These are phyloP conservation scores for Colletotrichum scovillei DNA, from an alignment of 2,329 filamentous ascomycete genomes.

Conservation along the genomic window DNA sequence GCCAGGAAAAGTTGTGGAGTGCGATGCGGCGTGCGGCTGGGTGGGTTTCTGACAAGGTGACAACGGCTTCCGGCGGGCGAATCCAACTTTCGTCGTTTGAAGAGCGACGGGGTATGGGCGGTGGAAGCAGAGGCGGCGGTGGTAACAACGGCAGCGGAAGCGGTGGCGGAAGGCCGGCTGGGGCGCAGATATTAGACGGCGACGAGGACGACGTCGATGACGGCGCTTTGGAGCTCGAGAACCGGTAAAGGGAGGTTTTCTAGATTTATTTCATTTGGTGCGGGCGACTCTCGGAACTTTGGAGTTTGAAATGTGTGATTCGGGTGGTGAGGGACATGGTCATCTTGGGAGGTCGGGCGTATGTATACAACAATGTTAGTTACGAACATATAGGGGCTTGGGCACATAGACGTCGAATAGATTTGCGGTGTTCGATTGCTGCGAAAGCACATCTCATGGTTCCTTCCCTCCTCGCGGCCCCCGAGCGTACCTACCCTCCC, in stretches of 20 bases:
- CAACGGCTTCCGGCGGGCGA: conserved; percentile 64
- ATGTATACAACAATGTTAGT: not conserved
- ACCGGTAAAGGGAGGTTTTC: conserved; percentile 39
- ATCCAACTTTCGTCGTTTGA: conserved; percentile 62
- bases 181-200: conserved; percentile 51
- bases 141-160: not conserved
- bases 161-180: conserved; percentile 35
- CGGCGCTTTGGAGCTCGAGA: conserved; percentile 57
- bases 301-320: not conserved
- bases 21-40: conserved; percentile 62
- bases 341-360: conserved; percentile 16
- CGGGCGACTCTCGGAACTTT: not conserved
- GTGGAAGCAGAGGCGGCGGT: conserved; percentile 51
- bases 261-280: not conserved
- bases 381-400: not conserved
- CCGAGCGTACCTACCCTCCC: too few relatives aligned
- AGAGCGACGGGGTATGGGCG: conserved; percentile 54
- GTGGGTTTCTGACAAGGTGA: conserved; percentile 70
- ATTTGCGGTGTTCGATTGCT: not conserved
- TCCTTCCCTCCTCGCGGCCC: not conserved
- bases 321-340: not conserved
- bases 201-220: conserved; percentile 53
- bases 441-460: not conserved
- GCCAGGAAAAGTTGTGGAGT: conserved; percentile 75
- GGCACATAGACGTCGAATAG: not conserved